Evolutionary conservation across 495 filamentous ascomycete species (phyloP), one percentile per base, ranked within the genome.

Genomic region (Cladorrhinum samala): DNA sequence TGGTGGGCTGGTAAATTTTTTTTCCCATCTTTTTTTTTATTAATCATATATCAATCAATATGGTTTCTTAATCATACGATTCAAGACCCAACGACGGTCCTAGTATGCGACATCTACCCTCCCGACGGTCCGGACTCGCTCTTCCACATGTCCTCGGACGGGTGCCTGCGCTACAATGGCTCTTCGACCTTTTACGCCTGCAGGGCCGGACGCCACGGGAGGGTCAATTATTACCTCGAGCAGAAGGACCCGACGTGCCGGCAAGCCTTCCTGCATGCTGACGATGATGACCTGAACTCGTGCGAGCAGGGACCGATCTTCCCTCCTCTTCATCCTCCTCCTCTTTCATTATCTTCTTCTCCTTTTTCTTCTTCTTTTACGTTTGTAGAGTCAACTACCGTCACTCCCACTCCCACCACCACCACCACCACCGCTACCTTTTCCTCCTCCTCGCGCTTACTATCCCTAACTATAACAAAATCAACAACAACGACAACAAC

Each of bases 1-100:
- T 57, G 55, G 55, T 57, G 49, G 55, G 44, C 50, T 33, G 13
- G 55, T 57, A 48, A 4, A 27, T 25, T 2, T 23, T 27, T 38
- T 8, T 37, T 8, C 24, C 30, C 36, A 3, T 37, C 24, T 37
- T 27, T 30, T 45, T 9, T 21, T 18, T 11, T 43, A 14, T 25
- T n/a, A 18, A 3, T 37, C 9, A 1, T 38, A n/a, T n/a, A n/a
- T 7, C 39, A 41, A 14, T 18, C 24, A 24, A 45, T 23, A 17
- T 21, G 3, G 6, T 21, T 11, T 20, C 13, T 19, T 2, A 19
- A 13, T 18, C n/a, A n/a, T n/a, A n/a, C n/a, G n/a, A n/a, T 16
- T 9, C 33, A 25, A 56, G 47, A 25, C 9, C 46, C 46, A 11
- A 39, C 47, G 13, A 46, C 21, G 4, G 53, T 50, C 47, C 46